Conservation (phyloP, 2,329 filamentous ascomycete species). For the Xylaria polymorpha region DNA sequence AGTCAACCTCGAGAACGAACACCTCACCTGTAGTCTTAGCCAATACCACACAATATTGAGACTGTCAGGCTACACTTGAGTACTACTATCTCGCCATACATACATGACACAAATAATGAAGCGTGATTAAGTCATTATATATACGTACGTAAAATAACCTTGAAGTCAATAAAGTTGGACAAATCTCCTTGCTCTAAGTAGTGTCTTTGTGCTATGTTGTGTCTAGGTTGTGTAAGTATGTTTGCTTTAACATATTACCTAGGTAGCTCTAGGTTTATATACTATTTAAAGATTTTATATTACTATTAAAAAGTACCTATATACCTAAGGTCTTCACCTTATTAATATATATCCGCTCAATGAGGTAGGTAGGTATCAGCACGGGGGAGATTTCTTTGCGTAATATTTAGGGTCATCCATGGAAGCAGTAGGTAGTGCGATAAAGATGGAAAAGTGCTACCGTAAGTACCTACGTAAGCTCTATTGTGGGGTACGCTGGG, state of each 20-base stretch:
- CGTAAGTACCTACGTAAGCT: background rate
- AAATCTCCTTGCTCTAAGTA: background rate
- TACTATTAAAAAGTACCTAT: background rate
- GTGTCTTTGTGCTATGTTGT: background rate
- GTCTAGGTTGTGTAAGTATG: no score
- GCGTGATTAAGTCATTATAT: background rate
- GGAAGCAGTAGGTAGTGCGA: background rate
- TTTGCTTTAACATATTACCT: no score
- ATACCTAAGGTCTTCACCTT: background rate
- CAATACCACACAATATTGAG: background rate
- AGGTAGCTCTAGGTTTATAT: no score
- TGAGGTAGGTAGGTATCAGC: no score
- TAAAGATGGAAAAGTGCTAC: background rate
- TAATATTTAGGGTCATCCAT: background rate
- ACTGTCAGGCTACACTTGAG: background rate
- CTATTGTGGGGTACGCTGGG: slow-evolving; percentile 14
- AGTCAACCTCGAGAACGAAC: background rate
- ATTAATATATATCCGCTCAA: background rate
- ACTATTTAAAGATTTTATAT: no score
- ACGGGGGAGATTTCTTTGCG: background rate
- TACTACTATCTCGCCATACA: background rate
- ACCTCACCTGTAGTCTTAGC: background rate
- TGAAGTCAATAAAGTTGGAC: background rate
- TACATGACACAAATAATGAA: background rate
- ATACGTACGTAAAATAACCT: slow-evolving; percentile 4